A percentile compares a stretch with the other conserved stretches of the same genome.
These are phyloP conservation scores for Trichoderma erinaceum DNA, from an alignment of 495 filamentous ascomycete genomes.

Conservation along the genomic window DNA sequence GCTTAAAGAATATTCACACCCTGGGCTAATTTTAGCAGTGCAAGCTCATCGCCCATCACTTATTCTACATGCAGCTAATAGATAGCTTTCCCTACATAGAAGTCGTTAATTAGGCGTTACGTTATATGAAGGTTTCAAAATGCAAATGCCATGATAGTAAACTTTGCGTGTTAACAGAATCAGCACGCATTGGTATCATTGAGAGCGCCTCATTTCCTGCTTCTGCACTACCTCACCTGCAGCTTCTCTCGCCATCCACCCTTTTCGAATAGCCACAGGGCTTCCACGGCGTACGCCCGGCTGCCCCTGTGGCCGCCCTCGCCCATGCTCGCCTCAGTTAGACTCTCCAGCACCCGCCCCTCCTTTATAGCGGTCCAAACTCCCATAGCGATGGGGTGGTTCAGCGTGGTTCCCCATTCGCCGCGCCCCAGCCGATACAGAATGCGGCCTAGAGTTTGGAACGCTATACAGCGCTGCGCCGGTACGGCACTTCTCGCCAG, in stretches of 20 bases:
- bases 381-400: conserved; percentile 49
- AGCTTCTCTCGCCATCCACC: conserved; percentile 57
- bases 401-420: conserved; percentile 63
- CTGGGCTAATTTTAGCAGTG: background rate
- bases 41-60: background rate
- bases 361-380: conserved; percentile 74
- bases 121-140: background rate
- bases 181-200: background rate
- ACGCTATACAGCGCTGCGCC: conserved; percentile 83
- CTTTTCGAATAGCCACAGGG: conserved; percentile 84
- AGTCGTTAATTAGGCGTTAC: background rate
- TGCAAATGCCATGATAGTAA: background rate
- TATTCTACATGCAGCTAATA: no score
- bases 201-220: background rate
- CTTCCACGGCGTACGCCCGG: conserved; percentile 78
- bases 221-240: conserved; percentile 15
- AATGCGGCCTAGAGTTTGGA: conserved; percentile 81
- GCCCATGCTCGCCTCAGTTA: conserved; percentile 57
- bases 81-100: background rate
- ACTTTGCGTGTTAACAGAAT: background rate
- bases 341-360: conserved; percentile 63
- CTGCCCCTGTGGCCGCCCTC: conserved; percentile 54
- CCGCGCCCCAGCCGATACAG: conserved; percentile 75
- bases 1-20: no score
- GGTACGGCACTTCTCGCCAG: conserved; percentile 77